These are phyloP conservation scores for Kwoniella europaea DNA, from an alignment of 768 basidiomycete species.

Conservation along the genomic window DNA sequence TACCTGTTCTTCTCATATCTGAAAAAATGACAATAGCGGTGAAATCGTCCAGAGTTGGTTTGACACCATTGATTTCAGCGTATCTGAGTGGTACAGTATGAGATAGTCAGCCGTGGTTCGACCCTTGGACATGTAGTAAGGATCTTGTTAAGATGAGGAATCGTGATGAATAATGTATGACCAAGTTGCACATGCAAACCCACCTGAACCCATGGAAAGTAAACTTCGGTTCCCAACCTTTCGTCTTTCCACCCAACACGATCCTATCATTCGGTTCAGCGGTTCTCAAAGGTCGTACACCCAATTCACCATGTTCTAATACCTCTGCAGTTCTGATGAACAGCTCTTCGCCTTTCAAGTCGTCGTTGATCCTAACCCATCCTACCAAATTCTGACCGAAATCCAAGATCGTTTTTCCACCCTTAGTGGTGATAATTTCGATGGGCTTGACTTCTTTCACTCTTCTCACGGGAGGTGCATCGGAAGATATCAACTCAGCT, in stretches of 20 bases:
- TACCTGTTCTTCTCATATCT: slow-evolving; percentile 43
- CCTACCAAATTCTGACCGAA: slow-evolving; percentile 57
- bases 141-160: no score
- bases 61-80: slow-evolving; percentile 38
- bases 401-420: slow-evolving; percentile 51
- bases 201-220: slow-evolving; percentile 55
- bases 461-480: slow-evolving; percentile 46
- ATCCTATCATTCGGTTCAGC: slow-evolving; percentile 37
- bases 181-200: neutral
- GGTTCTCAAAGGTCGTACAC: slow-evolving; percentile 43
- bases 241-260: slow-evolving; percentile 30
- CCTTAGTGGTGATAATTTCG: slow-evolving; percentile 47
- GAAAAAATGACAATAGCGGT: slow-evolving; percentile 42
- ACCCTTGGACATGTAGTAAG: no score
- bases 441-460: slow-evolving; percentile 27
- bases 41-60: slow-evolving; percentile 11
- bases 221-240: slow-evolving; percentile 52
- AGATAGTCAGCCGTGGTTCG: no score
- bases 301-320: slow-evolving; percentile 53
- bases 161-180: neutral
- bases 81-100: slow-evolving; percentile 26
- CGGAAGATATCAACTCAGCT: slow-evolving; percentile 32
- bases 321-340: slow-evolving; percentile 51
- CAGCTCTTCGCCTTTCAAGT: slow-evolving; percentile 23
- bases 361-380: slow-evolving; percentile 39